Percentiles rank a stretch among this genome's conserved stretches.
phyloP scores from a whole-genome alignment of 768 basidiomycete species.

The Mycena leptocephala region DNA sequence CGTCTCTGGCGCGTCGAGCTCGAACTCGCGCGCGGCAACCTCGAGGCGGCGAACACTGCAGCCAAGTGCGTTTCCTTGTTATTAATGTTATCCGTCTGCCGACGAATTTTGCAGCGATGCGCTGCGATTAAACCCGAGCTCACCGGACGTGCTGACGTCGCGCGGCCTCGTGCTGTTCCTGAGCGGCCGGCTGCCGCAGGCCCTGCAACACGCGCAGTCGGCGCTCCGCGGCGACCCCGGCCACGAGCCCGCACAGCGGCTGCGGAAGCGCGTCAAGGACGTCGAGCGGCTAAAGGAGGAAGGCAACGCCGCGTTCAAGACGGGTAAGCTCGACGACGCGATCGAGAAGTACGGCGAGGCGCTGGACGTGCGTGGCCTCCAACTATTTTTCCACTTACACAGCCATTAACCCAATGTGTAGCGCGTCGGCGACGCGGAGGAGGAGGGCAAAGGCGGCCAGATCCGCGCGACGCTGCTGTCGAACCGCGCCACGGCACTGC shows the following conservation, averaged over 20 bases:
- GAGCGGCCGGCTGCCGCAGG: slow-evolving; percentile 77
- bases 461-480: slow-evolving; percentile 86
- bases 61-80: slow-evolving; percentile 73
- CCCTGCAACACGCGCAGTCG: slow-evolving; percentile 78
- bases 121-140: slow-evolving; percentile 78
- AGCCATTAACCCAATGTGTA: slow-evolving; percentile 42
- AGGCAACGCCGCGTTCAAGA: slow-evolving; percentile 85
- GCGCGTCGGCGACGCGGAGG: slow-evolving; percentile 77
- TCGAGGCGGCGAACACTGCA: slow-evolving; percentile 81
- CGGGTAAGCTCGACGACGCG: slow-evolving; percentile 72
- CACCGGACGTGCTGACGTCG: slow-evolving; percentile 85
- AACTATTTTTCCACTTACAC: background rate
- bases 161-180: slow-evolving; percentile 88
- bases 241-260: slow-evolving; percentile 75
- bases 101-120: slow-evolving; percentile 71
- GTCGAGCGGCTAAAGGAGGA: slow-evolving; percentile 90
- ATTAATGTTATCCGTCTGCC: too few relatives aligned
- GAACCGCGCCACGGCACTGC: slow-evolving; percentile 87
- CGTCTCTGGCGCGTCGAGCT: slow-evolving; percentile 85
- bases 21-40: slow-evolving; percentile 78
- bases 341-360: slow-evolving; percentile 80
- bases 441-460: slow-evolving; percentile 86
- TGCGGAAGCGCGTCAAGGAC: slow-evolving; percentile 87
- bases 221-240: slow-evolving; percentile 88
- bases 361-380: slow-evolving; percentile 66